phyloP scores from a whole-genome alignment of 2,329 filamentous ascomycete species.

The Ophiostoma pallidulum region DNA sequence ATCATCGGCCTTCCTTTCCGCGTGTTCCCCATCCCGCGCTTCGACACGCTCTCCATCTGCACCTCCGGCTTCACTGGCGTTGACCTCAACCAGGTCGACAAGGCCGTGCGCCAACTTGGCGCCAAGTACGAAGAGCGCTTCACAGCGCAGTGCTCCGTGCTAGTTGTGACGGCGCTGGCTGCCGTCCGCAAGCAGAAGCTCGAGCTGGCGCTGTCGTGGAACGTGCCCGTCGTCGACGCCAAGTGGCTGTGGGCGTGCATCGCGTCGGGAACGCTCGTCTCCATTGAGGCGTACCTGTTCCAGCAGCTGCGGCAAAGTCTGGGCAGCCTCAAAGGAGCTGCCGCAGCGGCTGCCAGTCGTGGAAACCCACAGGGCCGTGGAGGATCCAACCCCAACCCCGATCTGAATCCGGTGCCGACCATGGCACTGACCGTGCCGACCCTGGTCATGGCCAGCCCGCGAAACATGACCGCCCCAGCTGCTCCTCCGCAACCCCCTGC shows the following conservation, averaged over 20 bases:
- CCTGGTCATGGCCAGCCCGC: slow-evolving; percentile 8
- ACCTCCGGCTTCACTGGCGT: slow-evolving; percentile 77
- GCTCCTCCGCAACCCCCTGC: neutral
- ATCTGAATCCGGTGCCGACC: slow-evolving; percentile 14
- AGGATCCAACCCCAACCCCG: too few relatives aligned
- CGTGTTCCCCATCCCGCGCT: slow-evolving; percentile 58
- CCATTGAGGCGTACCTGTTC: slow-evolving; percentile 39
- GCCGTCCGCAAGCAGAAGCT: slow-evolving; percentile 65
- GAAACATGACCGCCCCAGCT: neutral
- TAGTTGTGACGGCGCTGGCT: slow-evolving; percentile 58
- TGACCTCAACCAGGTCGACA: slow-evolving; percentile 76
- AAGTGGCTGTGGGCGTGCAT: slow-evolving; percentile 85
- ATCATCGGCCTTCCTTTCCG: slow-evolving; percentile 70
- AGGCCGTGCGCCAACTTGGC: slow-evolving; percentile 65
- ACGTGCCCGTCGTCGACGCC: slow-evolving; percentile 69
- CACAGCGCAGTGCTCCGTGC: slow-evolving; percentile 58
- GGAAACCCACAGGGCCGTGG: too few relatives aligned
- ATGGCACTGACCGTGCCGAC: slow-evolving; percentile 13
- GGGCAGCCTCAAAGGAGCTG: slow-evolving; percentile 5
- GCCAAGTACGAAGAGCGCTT: slow-evolving; percentile 74
- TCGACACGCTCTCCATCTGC: slow-evolving; percentile 61
- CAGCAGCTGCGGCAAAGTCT: slow-evolving; percentile 32
- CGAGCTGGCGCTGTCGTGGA: slow-evolving; percentile 62
- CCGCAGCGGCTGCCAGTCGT: neutral
- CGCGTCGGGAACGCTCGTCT: slow-evolving; percentile 39